Evolutionary conservation across 768 basidiomycete genomes (phyloP).

Genomic region (Hericium rajendrae): DNA sequence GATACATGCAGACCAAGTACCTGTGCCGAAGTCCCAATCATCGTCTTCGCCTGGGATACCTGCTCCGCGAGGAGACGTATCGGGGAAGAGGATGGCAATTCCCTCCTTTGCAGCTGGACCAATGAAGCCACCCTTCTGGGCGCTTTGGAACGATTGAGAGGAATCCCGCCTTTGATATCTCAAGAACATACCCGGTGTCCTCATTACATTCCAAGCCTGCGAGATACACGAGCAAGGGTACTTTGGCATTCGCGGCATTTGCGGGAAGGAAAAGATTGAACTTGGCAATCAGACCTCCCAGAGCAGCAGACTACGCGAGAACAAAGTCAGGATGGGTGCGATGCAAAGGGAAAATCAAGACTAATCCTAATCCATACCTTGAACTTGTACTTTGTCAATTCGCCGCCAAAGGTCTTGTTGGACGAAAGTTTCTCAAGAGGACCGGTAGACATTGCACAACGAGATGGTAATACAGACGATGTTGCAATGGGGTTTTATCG

Average conservation of each 20-base stretch:
- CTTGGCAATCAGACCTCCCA: constrained; percentile 59
- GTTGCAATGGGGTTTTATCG: not conserved
- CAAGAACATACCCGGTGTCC: constrained; percentile 68
- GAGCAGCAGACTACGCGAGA: constrained; percentile 46
- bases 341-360: constrained; percentile 1
- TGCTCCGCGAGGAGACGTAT: constrained; percentile 92
- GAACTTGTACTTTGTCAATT: constrained; percentile 80
- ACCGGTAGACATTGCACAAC: constrained; percentile 13
- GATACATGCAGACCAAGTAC: constrained; percentile 22
- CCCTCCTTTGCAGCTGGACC: constrained; percentile 77
- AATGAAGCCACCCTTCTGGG: constrained; percentile 91
- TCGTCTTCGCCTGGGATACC: constrained; percentile 72
- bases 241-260: constrained; percentile 38
- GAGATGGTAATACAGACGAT: not conserved
- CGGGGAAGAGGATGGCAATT: constrained; percentile 89
- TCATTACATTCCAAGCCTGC: constrained; percentile 87
- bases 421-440: constrained; percentile 60
- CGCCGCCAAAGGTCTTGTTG: constrained; percentile 75
- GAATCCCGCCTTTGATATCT: not conserved
- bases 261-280: constrained; percentile 89
- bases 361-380: constrained; percentile 35
- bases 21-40: constrained; percentile 88
- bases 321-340: not conserved
- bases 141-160: constrained; percentile 30
- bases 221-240: constrained; percentile 75